Conservation (phyloP, 225 moss, liverwort and hornwort species). For the Polytrichum commune region DNA sequence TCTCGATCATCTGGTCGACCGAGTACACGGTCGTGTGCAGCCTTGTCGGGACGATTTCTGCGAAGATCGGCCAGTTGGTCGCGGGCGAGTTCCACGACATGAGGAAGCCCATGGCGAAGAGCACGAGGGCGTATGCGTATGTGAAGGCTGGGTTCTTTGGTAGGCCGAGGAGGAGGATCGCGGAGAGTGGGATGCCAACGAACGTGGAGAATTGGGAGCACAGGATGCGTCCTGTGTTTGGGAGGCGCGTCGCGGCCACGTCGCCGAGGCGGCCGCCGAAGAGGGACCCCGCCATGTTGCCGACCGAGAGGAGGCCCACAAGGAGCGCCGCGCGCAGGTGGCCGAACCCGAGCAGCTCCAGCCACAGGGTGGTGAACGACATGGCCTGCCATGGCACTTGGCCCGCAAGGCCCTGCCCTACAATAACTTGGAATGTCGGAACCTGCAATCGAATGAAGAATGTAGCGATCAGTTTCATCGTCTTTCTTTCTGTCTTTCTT, state of each 20-base stretch:
- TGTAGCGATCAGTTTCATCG: no score
- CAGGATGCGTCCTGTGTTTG: conserved; percentile 49
- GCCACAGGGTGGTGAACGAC: conserved; percentile 63
- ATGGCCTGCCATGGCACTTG: conserved; percentile 58
- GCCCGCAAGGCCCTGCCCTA: conserved; percentile 62
- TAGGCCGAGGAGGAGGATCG: conserved; percentile 43
- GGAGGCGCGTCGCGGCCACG: conserved; percentile 32
- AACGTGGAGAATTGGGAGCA: conserved; percentile 57
- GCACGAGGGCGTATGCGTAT: conserved; percentile 44
- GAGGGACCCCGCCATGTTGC: conserved; percentile 53
- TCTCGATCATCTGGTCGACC: conserved; percentile 57
- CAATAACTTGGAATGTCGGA: conserved; percentile 60
- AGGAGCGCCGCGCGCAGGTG: conserved; percentile 52
- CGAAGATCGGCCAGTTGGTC: conserved; percentile 67
- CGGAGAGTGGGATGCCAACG: conserved; percentile 44
- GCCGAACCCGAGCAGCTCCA: conserved; percentile 63
- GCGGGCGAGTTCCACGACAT: conserved; percentile 72
- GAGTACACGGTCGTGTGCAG: conserved; percentile 73
- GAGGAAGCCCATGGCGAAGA: conserved; percentile 51
- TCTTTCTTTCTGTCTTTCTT: no score
- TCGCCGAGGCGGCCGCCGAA: conserved; percentile 75
- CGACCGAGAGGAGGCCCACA: conserved; percentile 56
- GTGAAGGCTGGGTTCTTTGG: conserved; percentile 35
- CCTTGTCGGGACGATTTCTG: conserved; percentile 59
- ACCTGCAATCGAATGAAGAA: conserved; percentile 24